Evolutionary conservation across 345 rosid species (phyloP).

Genomic region (Salix purpurea): DNA sequence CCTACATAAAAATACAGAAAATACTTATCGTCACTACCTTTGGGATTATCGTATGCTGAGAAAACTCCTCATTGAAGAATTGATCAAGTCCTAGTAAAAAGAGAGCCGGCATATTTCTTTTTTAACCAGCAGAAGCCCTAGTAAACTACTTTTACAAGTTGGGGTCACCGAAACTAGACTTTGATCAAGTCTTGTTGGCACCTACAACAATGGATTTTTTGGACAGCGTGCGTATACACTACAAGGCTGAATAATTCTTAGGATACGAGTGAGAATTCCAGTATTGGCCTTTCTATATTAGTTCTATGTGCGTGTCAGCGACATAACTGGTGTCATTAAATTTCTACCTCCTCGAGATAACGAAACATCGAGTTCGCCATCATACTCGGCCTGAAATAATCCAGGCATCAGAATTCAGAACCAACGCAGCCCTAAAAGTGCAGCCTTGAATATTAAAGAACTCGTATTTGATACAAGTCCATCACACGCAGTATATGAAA

Average conservation of each 20-base stretch:
- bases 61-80: background rate
- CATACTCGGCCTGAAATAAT: too few species aligned
- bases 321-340: background rate
- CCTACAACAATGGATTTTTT: background rate
- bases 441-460: too few species aligned
- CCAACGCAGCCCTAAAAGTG: background rate
- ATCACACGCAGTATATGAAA: background rate
- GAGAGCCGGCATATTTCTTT: slow-evolving; percentile 14
- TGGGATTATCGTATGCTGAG: background rate
- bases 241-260: background rate
- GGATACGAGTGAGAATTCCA: background rate
- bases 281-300: too few species aligned
- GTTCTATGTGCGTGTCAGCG: background rate
- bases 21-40: background rate
- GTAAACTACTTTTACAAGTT: background rate
- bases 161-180: background rate
- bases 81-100: background rate
- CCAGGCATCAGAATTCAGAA: background rate
- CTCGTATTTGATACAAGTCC: too few species aligned
- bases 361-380: background rate
- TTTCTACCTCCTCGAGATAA: too few species aligned
- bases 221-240: background rate
- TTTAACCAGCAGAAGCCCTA: background rate
- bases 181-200: background rate
- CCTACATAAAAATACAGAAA: background rate